phyloP scores from a whole-genome alignment of 768 basidiomycete species.

The Hygrocybe coccinea region DNA sequence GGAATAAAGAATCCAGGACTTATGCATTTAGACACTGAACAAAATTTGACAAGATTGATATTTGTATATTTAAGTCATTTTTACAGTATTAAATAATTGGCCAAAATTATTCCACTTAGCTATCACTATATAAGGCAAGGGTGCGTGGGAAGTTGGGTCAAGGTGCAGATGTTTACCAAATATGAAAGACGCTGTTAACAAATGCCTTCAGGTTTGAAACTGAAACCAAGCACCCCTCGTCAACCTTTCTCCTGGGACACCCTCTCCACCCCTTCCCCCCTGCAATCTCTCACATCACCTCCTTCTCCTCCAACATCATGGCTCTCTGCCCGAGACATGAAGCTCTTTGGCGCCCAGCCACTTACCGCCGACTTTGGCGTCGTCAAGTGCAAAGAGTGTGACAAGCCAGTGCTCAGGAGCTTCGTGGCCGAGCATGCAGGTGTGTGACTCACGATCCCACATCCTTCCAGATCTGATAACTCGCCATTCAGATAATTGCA shows the following conservation, averaged over 20 bases:
- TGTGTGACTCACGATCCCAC: conserved; percentile 26
- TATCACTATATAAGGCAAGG: too few relatives aligned
- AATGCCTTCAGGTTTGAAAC: conserved; percentile 41
- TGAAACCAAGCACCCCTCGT: conserved; percentile 41
- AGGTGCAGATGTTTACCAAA: too few relatives aligned
- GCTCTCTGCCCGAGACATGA: conserved; percentile 84
- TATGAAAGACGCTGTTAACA: too few relatives aligned
- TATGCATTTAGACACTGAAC: too few relatives aligned
- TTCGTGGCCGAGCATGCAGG: conserved; percentile 72
- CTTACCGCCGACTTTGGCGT: conserved; percentile 59
- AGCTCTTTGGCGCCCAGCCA: conserved; percentile 76
- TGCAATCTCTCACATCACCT: conserved; percentile 38
- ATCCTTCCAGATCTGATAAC: conserved; percentile 8
- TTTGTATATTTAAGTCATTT: too few relatives aligned
- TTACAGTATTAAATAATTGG: too few relatives aligned
- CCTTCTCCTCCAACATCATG: conserved; percentile 78
- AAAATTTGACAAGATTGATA: too few relatives aligned
- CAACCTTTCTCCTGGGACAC: conserved; percentile 64
- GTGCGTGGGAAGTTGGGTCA: too few relatives aligned
- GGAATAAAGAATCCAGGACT: too few relatives aligned
- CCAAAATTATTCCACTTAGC: too few relatives aligned
- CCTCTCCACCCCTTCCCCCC: conserved; percentile 32
- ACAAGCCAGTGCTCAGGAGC: conserved; percentile 73
- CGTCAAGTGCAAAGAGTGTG: conserved; percentile 75
- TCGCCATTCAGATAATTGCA: conserved; percentile 50